Evolutionary conservation across 2,329 filamentous ascomycete species (phyloP).

Genomic region (Capronia epimyces): DNA sequence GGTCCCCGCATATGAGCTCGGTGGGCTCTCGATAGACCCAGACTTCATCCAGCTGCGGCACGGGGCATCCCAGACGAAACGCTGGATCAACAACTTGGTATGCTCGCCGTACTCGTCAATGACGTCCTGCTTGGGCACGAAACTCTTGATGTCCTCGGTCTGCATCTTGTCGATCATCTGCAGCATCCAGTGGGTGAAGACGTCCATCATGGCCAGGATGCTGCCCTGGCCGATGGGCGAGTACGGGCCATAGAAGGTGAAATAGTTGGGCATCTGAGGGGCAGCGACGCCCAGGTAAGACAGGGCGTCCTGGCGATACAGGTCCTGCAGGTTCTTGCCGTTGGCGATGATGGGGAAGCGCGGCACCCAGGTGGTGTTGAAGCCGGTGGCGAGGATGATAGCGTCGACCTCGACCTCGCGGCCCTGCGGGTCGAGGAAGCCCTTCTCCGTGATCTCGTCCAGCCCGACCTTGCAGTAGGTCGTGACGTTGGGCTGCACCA

Average conservation of each 20-base stretch:
- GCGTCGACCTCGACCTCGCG: constrained; percentile 25
- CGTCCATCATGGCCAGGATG: constrained; percentile 29
- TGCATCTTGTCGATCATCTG: constrained; percentile 29
- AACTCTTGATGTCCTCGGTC: constrained; percentile 20
- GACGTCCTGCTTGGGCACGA: constrained; percentile 25
- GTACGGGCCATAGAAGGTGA: constrained; percentile 28
- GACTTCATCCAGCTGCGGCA: constrained; percentile 20
- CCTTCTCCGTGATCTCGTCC: constrained; percentile 33
- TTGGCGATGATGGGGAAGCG: constrained; percentile 18
- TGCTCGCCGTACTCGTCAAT: constrained; percentile 35
- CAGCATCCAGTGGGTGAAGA: constrained; percentile 23
- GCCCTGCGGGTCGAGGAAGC: constrained; percentile 29
- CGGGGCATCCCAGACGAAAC: constrained; percentile 18
- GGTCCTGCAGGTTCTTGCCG: constrained; percentile 12
- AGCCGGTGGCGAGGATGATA: constrained; percentile 24
- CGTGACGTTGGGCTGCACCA: constrained; percentile 43
- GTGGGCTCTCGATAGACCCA: too few species aligned
- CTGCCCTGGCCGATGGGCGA: constrained; percentile 29
- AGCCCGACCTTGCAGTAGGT: constrained; percentile 39
- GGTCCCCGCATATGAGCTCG: too few species aligned
- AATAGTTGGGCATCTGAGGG: constrained; percentile 30
- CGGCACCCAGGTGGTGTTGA: constrained; percentile 21
- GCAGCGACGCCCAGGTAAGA: constrained; percentile 21
- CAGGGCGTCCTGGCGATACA: constrained; percentile 9
- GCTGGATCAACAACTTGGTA: constrained; percentile 37